These are phyloP conservation scores for Stylonectria norvegica DNA, from an alignment of 2,329 filamentous ascomycete genomes.

Conservation along the genomic window DNA sequence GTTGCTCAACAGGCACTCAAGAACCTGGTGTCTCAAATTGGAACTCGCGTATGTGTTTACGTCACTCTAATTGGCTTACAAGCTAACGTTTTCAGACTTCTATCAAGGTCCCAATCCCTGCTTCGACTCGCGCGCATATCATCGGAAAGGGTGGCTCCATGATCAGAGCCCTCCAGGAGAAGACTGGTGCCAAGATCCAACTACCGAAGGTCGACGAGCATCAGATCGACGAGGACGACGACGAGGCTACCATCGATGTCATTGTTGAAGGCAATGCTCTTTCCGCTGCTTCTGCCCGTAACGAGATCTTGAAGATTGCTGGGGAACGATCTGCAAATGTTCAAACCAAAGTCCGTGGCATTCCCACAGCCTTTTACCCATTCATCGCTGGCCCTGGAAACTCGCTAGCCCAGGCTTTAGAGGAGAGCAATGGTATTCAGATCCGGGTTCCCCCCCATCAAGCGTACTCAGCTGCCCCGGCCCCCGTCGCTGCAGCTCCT, in stretches of 20 bases:
- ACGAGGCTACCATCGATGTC: conserved; percentile 82
- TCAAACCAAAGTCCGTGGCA: conserved; percentile 74
- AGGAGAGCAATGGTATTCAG: conserved; percentile 74
- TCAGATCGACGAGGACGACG: conserved; percentile 57
- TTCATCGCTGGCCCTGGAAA: conserved; percentile 85
- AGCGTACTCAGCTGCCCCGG: conserved; percentile 67
- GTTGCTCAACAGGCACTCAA: conserved; percentile 83
- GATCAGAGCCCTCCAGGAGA: conserved; percentile 85
- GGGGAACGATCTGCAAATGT: conserved; percentile 80
- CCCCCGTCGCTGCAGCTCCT: conserved; percentile 57
- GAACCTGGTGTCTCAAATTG: conserved; percentile 84
- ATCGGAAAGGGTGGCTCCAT: conserved; percentile 89
- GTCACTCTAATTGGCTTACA: background rate
- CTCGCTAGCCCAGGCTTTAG: conserved; percentile 62
- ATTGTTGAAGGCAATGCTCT: conserved; percentile 87
- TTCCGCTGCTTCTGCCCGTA: conserved; percentile 77
- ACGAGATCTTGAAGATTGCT: conserved; percentile 82
- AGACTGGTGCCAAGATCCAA: conserved; percentile 85
- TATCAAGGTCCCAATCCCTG: conserved; percentile 77
- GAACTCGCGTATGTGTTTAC: conserved; percentile 63
- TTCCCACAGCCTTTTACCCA: conserved; percentile 90
- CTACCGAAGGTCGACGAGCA: conserved; percentile 76
- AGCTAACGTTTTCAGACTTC: conserved; percentile 38
- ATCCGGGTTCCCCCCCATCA: conserved; percentile 81
- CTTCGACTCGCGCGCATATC: conserved; percentile 80